These are phyloP conservation scores for Cochlearia excelsa DNA, from an alignment of 345 rosid genomes.

Conservation along the genomic window DNA sequence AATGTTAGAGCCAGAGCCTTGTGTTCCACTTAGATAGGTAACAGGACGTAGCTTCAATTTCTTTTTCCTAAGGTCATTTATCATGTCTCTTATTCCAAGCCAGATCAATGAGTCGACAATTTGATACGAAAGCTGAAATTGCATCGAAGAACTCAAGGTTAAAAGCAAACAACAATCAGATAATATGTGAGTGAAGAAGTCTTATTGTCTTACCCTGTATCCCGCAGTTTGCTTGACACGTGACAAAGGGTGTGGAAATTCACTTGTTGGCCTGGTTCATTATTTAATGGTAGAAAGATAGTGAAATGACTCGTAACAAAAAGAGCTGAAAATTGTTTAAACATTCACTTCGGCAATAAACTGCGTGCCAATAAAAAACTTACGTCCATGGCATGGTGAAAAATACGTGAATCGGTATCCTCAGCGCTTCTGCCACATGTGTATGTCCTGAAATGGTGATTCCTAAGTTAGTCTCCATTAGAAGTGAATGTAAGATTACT, in stretches of 20 bases:
- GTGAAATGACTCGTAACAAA: slow-evolving; percentile 35
- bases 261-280: slow-evolving; percentile 80
- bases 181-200: slow-evolving; percentile 18
- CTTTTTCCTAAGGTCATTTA: slow-evolving; percentile 89
- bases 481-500: slow-evolving; percentile 20
- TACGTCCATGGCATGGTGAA: slow-evolving; percentile 99
- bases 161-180: slow-evolving; percentile 4
- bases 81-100: slow-evolving; percentile 98
- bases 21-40: slow-evolving; percentile 96
- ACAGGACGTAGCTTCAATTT: slow-evolving; percentile 91
- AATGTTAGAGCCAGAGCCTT: slow-evolving; percentile 76
- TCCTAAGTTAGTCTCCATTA: slow-evolving; percentile 28
- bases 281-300: slow-evolving; percentile 16
- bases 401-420: slow-evolving; percentile 87
- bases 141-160: slow-evolving; percentile 15
- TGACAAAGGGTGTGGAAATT: slow-evolving; percentile 98
- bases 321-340: slow-evolving; percentile 15
- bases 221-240: slow-evolving; percentile 97
- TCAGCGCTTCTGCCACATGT: slow-evolving; percentile 96
- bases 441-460: slow-evolving; percentile 66
- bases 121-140: slow-evolving; percentile 82
- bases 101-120: slow-evolving; percentile 94
- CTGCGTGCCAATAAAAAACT: slow-evolving; percentile 59
- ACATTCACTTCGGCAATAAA: slow-evolving; percentile 35
- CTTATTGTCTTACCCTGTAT: slow-evolving; percentile 63